Conservation (phyloP, 352 stramenopile species). For the Globisporangium lucens region DNA sequence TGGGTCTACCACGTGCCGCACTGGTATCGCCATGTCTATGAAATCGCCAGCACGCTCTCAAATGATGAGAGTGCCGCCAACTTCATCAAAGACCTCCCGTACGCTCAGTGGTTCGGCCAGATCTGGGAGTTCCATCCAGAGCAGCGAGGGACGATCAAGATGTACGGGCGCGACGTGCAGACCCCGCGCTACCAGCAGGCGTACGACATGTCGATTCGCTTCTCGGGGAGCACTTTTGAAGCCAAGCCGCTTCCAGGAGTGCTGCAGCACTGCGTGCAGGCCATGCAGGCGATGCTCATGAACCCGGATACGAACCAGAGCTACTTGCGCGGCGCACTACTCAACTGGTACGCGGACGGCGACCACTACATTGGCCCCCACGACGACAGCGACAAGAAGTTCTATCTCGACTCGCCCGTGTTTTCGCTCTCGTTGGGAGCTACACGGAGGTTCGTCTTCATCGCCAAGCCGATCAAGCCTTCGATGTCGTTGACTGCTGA, state of each 20-base stretch:
- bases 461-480: not conserved
- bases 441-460: slow-evolving; percentile 35
- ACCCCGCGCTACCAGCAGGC: slow-evolving; percentile 72
- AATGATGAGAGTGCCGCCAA: not conserved
- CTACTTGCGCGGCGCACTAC: slow-evolving; percentile 44
- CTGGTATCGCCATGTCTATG: slow-evolving; percentile 41
- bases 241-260: slow-evolving; percentile 37
- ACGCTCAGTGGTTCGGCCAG: slow-evolving; percentile 24
- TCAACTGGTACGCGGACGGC: slow-evolving; percentile 85
- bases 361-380: slow-evolving; percentile 83
- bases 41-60: not conserved
- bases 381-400: slow-evolving; percentile 59
- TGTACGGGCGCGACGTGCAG: slow-evolving; percentile 56
- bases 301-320: slow-evolving; percentile 24
- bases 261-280: slow-evolving; percentile 37
- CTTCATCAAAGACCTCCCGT: not conserved
- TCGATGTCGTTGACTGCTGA: not conserved
- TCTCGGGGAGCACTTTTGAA: slow-evolving; percentile 56
- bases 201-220: slow-evolving; percentile 52
- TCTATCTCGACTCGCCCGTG: slow-evolving; percentile 40
- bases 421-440: slow-evolving; percentile 39
- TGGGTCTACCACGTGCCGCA: slow-evolving; percentile 59
- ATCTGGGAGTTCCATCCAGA: slow-evolving; percentile 65
- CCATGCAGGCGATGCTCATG: slow-evolving; percentile 43
- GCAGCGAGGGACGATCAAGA: slow-evolving; percentile 56